Base-by-base conservation (phyloP, 2,329 filamentous ascomycete genomes). In the Colletotrichum sp. region DNA sequence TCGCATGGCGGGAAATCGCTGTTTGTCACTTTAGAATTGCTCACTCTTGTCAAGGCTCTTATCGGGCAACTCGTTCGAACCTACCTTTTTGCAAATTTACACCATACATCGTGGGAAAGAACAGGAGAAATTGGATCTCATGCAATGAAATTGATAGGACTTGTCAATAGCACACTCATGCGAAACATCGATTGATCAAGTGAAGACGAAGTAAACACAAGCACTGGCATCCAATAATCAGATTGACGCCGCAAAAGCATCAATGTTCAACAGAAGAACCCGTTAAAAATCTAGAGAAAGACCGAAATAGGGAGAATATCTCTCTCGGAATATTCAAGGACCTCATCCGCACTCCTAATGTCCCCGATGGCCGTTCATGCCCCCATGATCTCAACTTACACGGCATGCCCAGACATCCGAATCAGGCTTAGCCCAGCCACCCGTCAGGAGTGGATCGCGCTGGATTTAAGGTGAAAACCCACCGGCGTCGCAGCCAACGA, bases 401-500 rank as follows among this genome's bases (percentile, higher is more conserved):
- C 58, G 38, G 18, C 61, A n/a, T 13, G 12, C 30, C n/a, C 18
- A 4, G 14, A 62, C 10, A 10, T 28, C 56, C 64, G 21, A 34
- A 63, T 62, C 24, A 16, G 36, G 69, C 32, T 61, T 72, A 72
- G 62, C 55, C 24, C 18, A n/a, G 13, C 13, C n/a, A 14, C 18
- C 4, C 9, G 16, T 8, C n/a, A 21, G 13, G 24, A 65, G 69
- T 48, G 36, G 55, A 43, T 21, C 24, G 10, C 8, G 14, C 16
- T 38, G 21, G 34, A n/a, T 55, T 30, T 61, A 36, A 74, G 48
- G 67, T 61, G 59, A 59, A 59, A 71, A 65, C 71, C 66, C 71
- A 71, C 67, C 67, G 59, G 71, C 65, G 24, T 21, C 34, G 6
- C 55, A 48, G 32, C 36, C 26, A 32, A 48, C 32, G 34, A 56